phyloP scores from a whole-genome alignment of 768 basidiomycete species.

The Podaxis sp. region DNA sequence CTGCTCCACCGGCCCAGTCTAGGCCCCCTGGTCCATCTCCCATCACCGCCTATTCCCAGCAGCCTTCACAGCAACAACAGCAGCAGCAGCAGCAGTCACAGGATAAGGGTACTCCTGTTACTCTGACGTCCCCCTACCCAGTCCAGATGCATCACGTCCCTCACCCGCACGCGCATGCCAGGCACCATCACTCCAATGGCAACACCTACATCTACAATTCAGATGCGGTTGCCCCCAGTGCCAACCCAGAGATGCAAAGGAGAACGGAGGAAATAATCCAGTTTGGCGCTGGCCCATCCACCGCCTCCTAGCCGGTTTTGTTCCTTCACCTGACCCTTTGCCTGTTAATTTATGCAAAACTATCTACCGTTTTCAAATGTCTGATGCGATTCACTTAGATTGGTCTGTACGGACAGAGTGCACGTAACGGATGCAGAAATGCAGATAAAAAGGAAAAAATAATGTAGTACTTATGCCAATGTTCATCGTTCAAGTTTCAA shows the following conservation, averaged over 20 bases:
- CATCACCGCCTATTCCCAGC: slow-evolving; percentile 21
- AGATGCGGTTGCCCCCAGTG: slow-evolving; percentile 30
- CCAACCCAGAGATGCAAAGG: slow-evolving; percentile 37
- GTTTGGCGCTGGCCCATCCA: slow-evolving; percentile 37
- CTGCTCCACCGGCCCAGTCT: slow-evolving; percentile 1
- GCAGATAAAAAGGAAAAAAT: background rate
- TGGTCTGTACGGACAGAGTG: background rate
- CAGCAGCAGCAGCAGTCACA: slow-evolving; percentile 21
- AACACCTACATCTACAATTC: slow-evolving; percentile 39
- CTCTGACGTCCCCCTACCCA: slow-evolving; percentile 60
- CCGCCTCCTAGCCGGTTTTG: background rate
- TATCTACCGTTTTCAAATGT: slow-evolving; percentile 23
- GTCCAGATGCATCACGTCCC: slow-evolving; percentile 79
- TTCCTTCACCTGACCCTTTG: slow-evolving; percentile 21
- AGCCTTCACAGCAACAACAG: background rate
- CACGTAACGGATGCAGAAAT: background rate
- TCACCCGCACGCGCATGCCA: slow-evolving; percentile 75
- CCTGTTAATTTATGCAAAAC: slow-evolving; percentile 18
- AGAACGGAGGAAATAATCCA: slow-evolving; percentile 50
- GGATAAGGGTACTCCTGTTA: slow-evolving; percentile 28
- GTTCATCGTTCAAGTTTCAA: slow-evolving; percentile 6
- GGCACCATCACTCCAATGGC: slow-evolving; percentile 64
- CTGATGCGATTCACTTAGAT: slow-evolving; percentile 16
- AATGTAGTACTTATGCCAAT: background rate
- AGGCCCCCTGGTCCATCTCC: slow-evolving; percentile 9